Evolutionary conservation across 2,329 filamentous ascomycete species (phyloP), one percentile per base, ranked within the genome.

Genomic region (Epichloe scottii): DNA sequence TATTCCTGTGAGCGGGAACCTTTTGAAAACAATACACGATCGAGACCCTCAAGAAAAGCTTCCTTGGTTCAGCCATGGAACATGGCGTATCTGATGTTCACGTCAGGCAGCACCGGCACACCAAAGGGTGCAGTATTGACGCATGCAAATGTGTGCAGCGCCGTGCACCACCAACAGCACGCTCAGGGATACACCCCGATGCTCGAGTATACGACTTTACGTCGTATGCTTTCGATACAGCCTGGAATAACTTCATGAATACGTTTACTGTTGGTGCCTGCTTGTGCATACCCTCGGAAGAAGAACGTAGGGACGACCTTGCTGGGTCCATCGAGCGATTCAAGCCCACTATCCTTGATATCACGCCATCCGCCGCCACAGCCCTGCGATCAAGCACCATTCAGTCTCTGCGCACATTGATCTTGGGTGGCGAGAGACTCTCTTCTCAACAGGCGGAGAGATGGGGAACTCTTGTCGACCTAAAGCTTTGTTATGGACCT

Each of bases 91-190:
- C 39, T 59, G 3, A 35, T 59, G 10, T 61, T 60, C 35, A 58
- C 55, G 4, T 57, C 55, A 3, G 57, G 57, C 4, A 57, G 49
- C 11, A 59, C 57, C 12, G 57, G 60, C 2, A 57, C 53, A 5
- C 59, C 61, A 5, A 63, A 63, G 37, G 61, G 61, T n/a, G 57
- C 57, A 2, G 49, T 59, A 3, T 51, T 60, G 19, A 57, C 55
- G 14, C 61, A 63, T 26, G 23, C 50, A 5, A 55, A 57, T 49
- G 52, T 61, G 10, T 52, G 53, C 40, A 58, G 52, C 37, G 52
- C 58, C 12, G 47, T 59, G 39, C 44, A 37, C 15, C 55, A 55
- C 43, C 61, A 53, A 45, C 51, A 55, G 8, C 46, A 51, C n/a
- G 45, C 53, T 2, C 50, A 57, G 12, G 54, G 57, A 5, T 57